phyloP scores from a whole-genome alignment of 768 basidiomycete species.

The Auriscalpium microsporum region DNA sequence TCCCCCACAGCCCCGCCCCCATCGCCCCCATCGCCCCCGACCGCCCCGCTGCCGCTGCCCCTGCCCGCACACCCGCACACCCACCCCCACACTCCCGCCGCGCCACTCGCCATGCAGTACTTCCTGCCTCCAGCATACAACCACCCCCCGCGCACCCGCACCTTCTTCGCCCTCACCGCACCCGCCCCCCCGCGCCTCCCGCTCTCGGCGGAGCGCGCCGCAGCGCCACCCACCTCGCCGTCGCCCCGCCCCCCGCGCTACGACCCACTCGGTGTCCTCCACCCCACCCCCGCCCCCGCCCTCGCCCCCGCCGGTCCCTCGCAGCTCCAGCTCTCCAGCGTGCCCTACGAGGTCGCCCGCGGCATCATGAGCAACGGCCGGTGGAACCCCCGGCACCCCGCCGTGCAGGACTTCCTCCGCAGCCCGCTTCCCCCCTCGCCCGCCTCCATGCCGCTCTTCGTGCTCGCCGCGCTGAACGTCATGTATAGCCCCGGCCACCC shows the following conservation, averaged over 20 bases:
- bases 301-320: neutral
- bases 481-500: conserved; percentile 12
- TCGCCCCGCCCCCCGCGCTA: conserved; percentile 7
- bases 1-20: neutral
- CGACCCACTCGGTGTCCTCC: conserved; percentile 13
- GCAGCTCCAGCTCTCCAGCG: conserved; percentile 1
- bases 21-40: neutral
- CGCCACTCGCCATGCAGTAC: neutral
- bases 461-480: conserved; percentile 12
- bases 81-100: too few species aligned
- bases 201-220: conserved; percentile 8
- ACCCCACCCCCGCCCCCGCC: neutral
- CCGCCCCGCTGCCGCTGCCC: too few species aligned
- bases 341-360: conserved; percentile 3
- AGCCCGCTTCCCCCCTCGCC: conserved; percentile 6
- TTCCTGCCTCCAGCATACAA: neutral
- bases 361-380: conserved; percentile 15
- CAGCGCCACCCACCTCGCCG: neutral
- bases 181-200: neutral
- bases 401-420: conserved; percentile 8
- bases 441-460: conserved; percentile 6
- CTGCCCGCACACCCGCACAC: too few species aligned
- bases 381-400: conserved; percentile 13
- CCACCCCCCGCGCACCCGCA: neutral
- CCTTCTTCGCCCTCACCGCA: neutral